Evolutionary conservation across 179 eudicot genomes (phyloP), one percentile per base, ranked within the genome.

Genomic region (Carnegiea gigantea): DNA sequence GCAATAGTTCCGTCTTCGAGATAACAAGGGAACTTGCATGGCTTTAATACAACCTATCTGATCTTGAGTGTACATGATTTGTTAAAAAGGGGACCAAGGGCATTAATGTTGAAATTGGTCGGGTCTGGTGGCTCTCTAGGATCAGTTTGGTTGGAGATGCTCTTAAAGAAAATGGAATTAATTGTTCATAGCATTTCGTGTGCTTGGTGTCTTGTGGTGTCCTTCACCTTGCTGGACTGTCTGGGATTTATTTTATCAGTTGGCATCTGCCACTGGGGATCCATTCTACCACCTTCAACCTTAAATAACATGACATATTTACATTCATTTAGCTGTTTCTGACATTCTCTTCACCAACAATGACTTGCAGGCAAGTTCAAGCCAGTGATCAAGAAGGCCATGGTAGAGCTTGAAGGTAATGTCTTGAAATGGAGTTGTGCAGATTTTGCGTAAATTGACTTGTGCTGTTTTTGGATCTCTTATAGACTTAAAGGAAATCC

Each of bases 351-450:
- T 26, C 26, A 12, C 17, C 33, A 67, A 26, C 38, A 28, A 67
- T 28, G 36, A 4, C 36, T 83, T 86, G 82, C 93, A 96, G 99
- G 99, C 64, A 96, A 96, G 79, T 92, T 92, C 91, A 96, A 96
- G 91, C 99, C 99, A 24, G 99, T 96, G 87, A 94, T 96, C 64
- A 96, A 96, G 91, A 96, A 96, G 89, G 99, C 99, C 23, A 96
- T 96, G 98, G 99, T 96, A 60, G 98, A 96, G 85, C 95, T 96
- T 83, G 96, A 96, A 9, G 93, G 97, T 91, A 82, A 74, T 53
- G 7, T 59, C 21, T 38, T 54, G 6, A 49, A 21, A 30, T 18
- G 14, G 10, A 23, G 26, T 11, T 26, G 3, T 53, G 20, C 17
- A 26, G 13, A 67, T 67, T 67, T 12, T 65, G 71, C 12, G 2